A percentile compares a stretch with the other conserved stretches of the same genome.
These are phyloP conservation scores for Lentinula sp. DNA, from an alignment of 768 basidiomycete genomes.

Conservation along the genomic window DNA sequence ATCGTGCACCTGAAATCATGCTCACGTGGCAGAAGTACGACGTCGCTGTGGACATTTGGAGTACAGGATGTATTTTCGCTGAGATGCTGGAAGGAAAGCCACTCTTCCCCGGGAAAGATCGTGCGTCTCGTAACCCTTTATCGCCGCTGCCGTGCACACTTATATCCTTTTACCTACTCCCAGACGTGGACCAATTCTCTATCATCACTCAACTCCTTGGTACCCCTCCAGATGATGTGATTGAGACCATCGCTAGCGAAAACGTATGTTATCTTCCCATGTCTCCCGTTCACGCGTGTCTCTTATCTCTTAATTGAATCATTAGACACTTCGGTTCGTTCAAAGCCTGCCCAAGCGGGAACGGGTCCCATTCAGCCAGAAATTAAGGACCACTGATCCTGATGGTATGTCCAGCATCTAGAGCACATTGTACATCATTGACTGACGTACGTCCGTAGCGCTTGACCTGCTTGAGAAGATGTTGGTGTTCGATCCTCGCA, in stretches of 20 bases:
- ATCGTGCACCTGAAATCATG: constrained; percentile 99
- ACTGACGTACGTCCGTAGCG: constrained; percentile 37
- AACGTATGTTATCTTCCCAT: constrained; percentile 49
- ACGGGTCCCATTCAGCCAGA: constrained; percentile 91
- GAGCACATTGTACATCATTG: not conserved
- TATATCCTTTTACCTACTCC: constrained; percentile 8
- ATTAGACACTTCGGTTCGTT: constrained; percentile 95
- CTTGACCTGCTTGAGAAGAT: constrained; percentile 96
- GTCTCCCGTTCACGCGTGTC: not conserved
- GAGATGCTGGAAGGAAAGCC: constrained; percentile 99
- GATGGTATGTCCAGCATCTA: constrained; percentile 49
- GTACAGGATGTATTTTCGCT: constrained; percentile 98
- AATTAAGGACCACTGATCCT: constrained; percentile 82
- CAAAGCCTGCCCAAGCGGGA: constrained; percentile 95
- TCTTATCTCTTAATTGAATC: not conserved
- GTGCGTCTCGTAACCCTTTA: constrained; percentile 46
- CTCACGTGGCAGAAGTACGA: constrained; percentile 99
- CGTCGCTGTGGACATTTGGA: constrained; percentile 99
- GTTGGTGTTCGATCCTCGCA: constrained; percentile 97
- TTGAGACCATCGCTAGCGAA: constrained; percentile 96
- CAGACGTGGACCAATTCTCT: constrained; percentile 99
- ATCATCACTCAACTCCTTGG: constrained; percentile 98
- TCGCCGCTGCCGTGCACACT: constrained; percentile 7
- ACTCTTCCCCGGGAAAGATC: constrained; percentile 98
- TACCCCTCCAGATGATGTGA: constrained; percentile 99